phyloP scores from a whole-genome alignment of 805 yeast species.

The Kuraishia molischiana region DNA sequence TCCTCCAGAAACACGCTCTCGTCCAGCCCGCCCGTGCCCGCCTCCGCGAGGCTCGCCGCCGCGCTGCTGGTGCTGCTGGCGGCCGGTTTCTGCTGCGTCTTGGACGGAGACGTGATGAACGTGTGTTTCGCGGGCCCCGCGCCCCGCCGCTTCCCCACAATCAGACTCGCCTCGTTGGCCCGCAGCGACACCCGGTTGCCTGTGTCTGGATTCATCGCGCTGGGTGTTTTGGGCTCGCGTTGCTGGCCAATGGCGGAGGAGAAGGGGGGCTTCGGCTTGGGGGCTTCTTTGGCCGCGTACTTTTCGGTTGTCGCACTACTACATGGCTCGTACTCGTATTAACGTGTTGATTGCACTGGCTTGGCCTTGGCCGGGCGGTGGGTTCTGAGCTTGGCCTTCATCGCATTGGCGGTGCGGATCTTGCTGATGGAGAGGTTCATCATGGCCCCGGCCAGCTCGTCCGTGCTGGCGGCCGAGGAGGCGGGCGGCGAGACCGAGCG shows the following conservation, averaged over 20 bases:
- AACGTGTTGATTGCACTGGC: too few species aligned
- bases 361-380: too few species aligned
- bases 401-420: not conserved
- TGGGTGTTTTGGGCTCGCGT: too few species aligned
- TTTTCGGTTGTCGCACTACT: too few species aligned
- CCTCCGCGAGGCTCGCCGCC: not conserved
- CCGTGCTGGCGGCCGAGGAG: constrained; percentile 7
- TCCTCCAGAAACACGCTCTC: constrained; percentile 1
- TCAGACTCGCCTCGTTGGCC: constrained; percentile 22
- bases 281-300: too few species aligned
- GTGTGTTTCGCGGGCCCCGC: constrained; percentile 3
- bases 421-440: not conserved
- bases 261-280: too few species aligned
- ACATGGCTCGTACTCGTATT: too few species aligned
- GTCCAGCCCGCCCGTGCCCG: not conserved
- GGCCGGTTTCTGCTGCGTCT: not conserved
- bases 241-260: too few species aligned
- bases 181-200: constrained; percentile 17
- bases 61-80: not conserved
- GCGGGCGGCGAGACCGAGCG: constrained; percentile 6
- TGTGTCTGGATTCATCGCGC: not conserved
- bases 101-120: constrained; percentile 5
- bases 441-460: not conserved
- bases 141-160: constrained; percentile 14
- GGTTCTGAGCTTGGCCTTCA: not conserved